Evolutionary conservation across 2,329 filamentous ascomycete genomes (phyloP).

Genomic region (Botrytis aclada): DNA sequence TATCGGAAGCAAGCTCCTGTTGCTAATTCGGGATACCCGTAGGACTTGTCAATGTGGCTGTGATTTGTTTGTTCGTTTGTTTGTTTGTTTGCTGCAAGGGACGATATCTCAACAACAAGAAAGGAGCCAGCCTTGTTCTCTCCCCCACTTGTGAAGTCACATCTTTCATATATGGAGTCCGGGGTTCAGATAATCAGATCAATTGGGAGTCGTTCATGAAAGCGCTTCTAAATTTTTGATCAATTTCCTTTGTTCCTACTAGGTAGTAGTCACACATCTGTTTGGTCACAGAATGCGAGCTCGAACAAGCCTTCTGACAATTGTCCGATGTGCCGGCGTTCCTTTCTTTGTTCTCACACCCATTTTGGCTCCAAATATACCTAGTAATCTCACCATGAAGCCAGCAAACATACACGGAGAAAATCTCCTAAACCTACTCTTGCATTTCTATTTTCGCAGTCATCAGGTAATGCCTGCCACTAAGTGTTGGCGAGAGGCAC

Average conservation of each 20-base stretch:
- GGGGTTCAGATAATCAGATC: background rate
- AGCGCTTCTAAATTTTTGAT: background rate
- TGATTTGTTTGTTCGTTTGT: background rate
- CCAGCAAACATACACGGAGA: background rate
- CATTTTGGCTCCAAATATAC: background rate
- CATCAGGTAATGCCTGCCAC: background rate
- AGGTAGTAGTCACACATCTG: background rate
- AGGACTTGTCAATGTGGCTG: background rate
- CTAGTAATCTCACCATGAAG: background rate
- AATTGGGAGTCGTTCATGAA: background rate
- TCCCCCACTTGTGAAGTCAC: conserved; percentile 1
- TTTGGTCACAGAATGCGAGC: no score
- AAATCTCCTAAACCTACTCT: background rate
- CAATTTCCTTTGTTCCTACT: background rate
- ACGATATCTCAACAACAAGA: background rate
- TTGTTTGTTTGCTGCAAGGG: background rate
- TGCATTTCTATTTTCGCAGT: background rate
- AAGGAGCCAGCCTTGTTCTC: background rate
- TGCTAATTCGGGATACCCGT: background rate
- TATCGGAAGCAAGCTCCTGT: background rate
- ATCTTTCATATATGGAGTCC: background rate
- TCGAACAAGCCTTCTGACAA: background rate
- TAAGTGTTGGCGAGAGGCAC: background rate
- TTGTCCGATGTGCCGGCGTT: background rate
- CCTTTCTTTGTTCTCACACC: background rate